Conservation (phyloP, 805 yeast species). For the Sugiyamaella qingdaonensis region DNA sequence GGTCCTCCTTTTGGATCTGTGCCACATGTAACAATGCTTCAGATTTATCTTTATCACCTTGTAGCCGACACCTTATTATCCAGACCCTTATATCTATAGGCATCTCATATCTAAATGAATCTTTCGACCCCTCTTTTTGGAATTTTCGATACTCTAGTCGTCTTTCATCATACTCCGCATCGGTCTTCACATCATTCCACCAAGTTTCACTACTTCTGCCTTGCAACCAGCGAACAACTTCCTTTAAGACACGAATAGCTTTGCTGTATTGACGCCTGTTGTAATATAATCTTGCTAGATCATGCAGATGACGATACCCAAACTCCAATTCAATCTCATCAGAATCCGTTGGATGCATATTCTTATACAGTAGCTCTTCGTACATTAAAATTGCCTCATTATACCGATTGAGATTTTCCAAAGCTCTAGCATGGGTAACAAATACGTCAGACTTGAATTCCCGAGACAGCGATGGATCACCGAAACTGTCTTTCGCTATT, state of each 20-base stretch:
- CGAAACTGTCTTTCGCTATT: slow-evolving; percentile 1
- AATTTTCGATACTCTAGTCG: slow-evolving; percentile 30
- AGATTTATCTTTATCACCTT: slow-evolving; percentile 40
- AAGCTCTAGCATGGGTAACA: slow-evolving; percentile 28
- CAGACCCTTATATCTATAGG: slow-evolving; percentile 88
- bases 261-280: slow-evolving; percentile 58
- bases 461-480: neutral
- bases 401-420: slow-evolving; percentile 49
- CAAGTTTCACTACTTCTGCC: slow-evolving; percentile 56
- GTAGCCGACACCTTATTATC: slow-evolving; percentile 69
- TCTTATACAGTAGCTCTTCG: slow-evolving; percentile 56
- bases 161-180: slow-evolving; percentile 79
- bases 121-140: neutral
- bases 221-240: slow-evolving; percentile 80
- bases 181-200: slow-evolving; percentile 65
- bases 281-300: slow-evolving; percentile 73
- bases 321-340: slow-evolving; percentile 38
- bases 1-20: slow-evolving; percentile 52
- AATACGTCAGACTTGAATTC: slow-evolving; percentile 11
- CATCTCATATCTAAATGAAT: slow-evolving; percentile 37
- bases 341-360: slow-evolving; percentile 38
- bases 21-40: slow-evolving; percentile 74
- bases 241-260: slow-evolving; percentile 62
- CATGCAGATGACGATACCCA: slow-evolving; percentile 86
- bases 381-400: slow-evolving; percentile 74